Conservation (phyloP, 2,329 filamentous ascomycete species). For the Colletotrichum liriopes region DNA sequence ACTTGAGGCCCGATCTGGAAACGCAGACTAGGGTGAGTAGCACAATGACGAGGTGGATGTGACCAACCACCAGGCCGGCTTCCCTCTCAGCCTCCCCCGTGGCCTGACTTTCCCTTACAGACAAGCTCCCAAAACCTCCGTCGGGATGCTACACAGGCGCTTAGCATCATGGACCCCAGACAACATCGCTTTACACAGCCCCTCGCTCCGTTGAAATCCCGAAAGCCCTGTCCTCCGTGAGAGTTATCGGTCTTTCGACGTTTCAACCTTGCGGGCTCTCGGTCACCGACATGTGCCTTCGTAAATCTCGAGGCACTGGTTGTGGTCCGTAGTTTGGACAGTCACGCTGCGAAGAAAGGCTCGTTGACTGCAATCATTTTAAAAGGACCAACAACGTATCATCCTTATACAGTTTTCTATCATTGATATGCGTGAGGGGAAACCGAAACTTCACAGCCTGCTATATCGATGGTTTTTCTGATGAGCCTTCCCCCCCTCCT, state of each 20-base stretch:
- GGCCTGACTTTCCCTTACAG: slow-evolving; percentile 7
- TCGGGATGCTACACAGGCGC: not conserved
- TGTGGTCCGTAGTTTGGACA: not conserved
- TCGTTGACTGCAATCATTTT: not conserved
- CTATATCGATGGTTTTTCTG: slow-evolving; percentile 1
- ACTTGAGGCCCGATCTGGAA: slow-evolving; percentile 13
- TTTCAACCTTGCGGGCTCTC: not conserved
- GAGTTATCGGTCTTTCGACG: not conserved
- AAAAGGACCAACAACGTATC: not conserved
- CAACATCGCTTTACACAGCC: slow-evolving; percentile 5
- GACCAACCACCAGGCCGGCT: slow-evolving; percentile 15
- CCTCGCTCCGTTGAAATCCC: not conserved
- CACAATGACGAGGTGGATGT: slow-evolving; percentile 11
- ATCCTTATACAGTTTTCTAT: not conserved
- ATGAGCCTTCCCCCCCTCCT: not conserved
- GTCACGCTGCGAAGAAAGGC: not conserved
- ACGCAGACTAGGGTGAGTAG: slow-evolving; percentile 1
- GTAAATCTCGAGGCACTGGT: not conserved
- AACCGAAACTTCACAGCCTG: slow-evolving; percentile 3
- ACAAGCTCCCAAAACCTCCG: not conserved
- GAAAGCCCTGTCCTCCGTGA: not conserved
- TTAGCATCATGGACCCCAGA: not conserved
- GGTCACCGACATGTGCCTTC: not conserved
- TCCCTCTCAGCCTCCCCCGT: slow-evolving; percentile 34
- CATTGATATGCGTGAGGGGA: not conserved